phyloP scores from a whole-genome alignment of 495 filamentous ascomycete genomes.

The Trichoderma erinaceum region DNA sequence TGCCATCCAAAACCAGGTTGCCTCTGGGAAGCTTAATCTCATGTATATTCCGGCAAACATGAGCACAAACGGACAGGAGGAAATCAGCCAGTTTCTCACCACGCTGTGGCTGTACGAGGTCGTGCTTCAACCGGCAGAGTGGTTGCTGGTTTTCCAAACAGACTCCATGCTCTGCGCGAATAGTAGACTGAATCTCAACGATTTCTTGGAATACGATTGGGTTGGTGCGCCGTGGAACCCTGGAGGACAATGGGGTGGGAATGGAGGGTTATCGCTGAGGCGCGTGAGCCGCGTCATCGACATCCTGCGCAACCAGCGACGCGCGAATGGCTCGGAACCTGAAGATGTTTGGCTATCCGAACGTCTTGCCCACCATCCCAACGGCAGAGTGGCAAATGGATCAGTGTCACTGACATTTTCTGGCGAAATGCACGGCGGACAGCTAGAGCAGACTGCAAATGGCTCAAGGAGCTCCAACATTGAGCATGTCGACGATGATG shows the following conservation, averaged over 20 bases:
- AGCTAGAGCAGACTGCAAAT: background rate
- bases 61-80: slow-evolving; percentile 38
- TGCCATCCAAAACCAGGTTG: slow-evolving; percentile 34
- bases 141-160: slow-evolving; percentile 44
- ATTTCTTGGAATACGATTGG: slow-evolving; percentile 47
- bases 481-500: slow-evolving; percentile 21
- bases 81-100: slow-evolving; percentile 42
- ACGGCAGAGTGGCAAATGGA: slow-evolving; percentile 39
- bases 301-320: slow-evolving; percentile 36
- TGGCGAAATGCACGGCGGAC: slow-evolving; percentile 36
- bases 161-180: slow-evolving; percentile 48
- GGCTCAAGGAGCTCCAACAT: background rate
- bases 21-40: slow-evolving; percentile 41
- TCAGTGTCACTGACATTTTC: slow-evolving; percentile 36
- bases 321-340: slow-evolving; percentile 31
- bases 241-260: slow-evolving; percentile 37
- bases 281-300: slow-evolving; percentile 43
- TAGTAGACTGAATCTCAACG: slow-evolving; percentile 36
- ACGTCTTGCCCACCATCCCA: slow-evolving; percentile 36
- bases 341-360: slow-evolving; percentile 48
- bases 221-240: slow-evolving; percentile 47
- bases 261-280: slow-evolving; percentile 43
- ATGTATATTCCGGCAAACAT: slow-evolving; percentile 40
- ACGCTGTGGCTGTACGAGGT: slow-evolving; percentile 40
- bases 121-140: slow-evolving; percentile 39